These are phyloP conservation scores for Aspergillus haitiensis DNA, from an alignment of 495 filamentous ascomycete species.

Conservation along the genomic window DNA sequence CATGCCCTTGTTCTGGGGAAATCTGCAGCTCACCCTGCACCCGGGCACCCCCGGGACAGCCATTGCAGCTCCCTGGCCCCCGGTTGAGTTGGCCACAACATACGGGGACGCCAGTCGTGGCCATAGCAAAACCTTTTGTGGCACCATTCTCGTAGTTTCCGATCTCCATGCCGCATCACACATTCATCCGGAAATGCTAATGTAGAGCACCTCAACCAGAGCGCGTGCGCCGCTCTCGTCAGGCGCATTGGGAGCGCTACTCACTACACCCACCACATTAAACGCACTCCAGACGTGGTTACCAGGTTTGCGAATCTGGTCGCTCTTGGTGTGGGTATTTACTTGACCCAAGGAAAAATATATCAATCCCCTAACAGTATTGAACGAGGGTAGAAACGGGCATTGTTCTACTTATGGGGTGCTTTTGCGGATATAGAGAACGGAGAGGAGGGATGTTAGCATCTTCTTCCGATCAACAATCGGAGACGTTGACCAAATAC, in stretches of 20 bases:
- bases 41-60: not conserved
- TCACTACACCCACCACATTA: not conserved
- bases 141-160: not conserved
- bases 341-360: too few species aligned
- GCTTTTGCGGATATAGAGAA: too few species aligned
- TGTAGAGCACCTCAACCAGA: not conserved
- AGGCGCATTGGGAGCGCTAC: not conserved
- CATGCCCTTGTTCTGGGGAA: not conserved
- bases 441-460: too few species aligned
- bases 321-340: not conserved
- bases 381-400: too few species aligned
- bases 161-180: not conserved
- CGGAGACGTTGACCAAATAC: too few species aligned
- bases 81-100: not conserved
- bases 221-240: not conserved
- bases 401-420: too few species aligned
- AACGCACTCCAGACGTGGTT: not conserved
- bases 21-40: not conserved
- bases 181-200: not conserved
- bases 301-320: not conserved
- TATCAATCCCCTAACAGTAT: too few species aligned
- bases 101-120: not conserved
- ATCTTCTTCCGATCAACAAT: too few species aligned
- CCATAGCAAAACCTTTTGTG: not conserved
- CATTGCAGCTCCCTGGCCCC: not conserved